Evolutionary conservation across 345 rosid genomes (phyloP), one percentile per base, ranked within the genome.

Genomic region (Draba incana): DNA sequence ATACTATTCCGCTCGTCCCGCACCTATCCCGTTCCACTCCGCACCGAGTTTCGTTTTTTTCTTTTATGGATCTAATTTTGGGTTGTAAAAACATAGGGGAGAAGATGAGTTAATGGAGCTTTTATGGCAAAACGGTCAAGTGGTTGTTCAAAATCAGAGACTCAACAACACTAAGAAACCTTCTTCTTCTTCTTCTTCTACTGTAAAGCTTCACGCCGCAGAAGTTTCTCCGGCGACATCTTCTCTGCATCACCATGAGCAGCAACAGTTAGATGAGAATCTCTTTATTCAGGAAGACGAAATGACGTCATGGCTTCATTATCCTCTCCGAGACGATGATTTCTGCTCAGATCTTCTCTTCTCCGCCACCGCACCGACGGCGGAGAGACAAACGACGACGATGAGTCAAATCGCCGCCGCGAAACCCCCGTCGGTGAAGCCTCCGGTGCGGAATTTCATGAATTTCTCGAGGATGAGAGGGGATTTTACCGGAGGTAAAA

Each of bases 51-150:
- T 14, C 11, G 10, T 9, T 4, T 43, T 11, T 9, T 4, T 43
- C 8, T 50, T 3, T 5, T 28, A 11, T 20, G 43, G 55, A 65
- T 62, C 28, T 67, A 24, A 70, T 62, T 30, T 47, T 43, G 13
- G 11, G 5, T 10, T 0, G 30, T 43, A 6, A 28, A 28, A 6
- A 6, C 7, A 6, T 69, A 87, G 96, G 75, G 74, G 71, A 15
- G 94, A 81, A 43, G 88, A 87, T 45, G 89, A 81, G 58, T 77
- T 90, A 57, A 84, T 84, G 99, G 99, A 93, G 87, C 83, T 94
- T 33, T 73, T 88, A 30, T 94, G 99, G 99, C 87, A 87, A 13
- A 86, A 94, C 79, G 99, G 99, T 25, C 99, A 79, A 48, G 92
- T 88, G 0, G 87, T 90, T 57, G 35, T 80, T 77, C 96, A 88